Evolutionary conservation across 2,329 filamentous ascomycete genomes (phyloP).

Genomic region (Blastomyces percursus): DNA sequence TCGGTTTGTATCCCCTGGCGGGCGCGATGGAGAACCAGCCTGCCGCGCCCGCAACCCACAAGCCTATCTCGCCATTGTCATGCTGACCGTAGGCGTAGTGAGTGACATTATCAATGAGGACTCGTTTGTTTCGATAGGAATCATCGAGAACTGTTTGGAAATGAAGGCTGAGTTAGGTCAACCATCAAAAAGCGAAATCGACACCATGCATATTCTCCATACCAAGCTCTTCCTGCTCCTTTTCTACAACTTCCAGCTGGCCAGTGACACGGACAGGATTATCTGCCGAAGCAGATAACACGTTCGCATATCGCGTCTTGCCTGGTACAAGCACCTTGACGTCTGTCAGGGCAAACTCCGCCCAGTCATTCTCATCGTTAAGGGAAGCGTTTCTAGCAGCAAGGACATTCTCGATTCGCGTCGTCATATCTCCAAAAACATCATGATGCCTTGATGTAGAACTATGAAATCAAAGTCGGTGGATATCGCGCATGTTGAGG

Average conservation of each 20-base stretch:
- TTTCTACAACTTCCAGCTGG: slow-evolving; percentile 36
- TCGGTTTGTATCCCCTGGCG: slow-evolving; percentile 40
- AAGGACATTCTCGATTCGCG: slow-evolving; percentile 38
- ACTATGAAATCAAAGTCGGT: neutral
- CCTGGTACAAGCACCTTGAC: slow-evolving; percentile 42
- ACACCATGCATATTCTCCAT: slow-evolving; percentile 11
- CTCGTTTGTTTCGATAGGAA: slow-evolving; percentile 31
- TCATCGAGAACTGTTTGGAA: slow-evolving; percentile 27
- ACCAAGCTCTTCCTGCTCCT: slow-evolving; percentile 35
- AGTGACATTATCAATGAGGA: slow-evolving; percentile 40
- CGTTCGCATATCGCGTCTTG: slow-evolving; percentile 41
- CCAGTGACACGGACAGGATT: slow-evolving; percentile 47
- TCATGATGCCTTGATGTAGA: slow-evolving; percentile 22
- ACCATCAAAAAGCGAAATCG: neutral
- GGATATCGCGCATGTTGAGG: slow-evolving; percentile 5
- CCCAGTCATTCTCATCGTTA: slow-evolving; percentile 46
- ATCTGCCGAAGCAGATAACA: slow-evolving; percentile 45
- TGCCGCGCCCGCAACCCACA: slow-evolving; percentile 52
- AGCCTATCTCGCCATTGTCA: slow-evolving; percentile 44
- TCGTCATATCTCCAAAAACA: slow-evolving; percentile 31
- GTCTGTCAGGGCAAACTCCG: slow-evolving; percentile 47
- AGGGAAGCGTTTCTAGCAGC: slow-evolving; percentile 35
- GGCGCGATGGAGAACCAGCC: slow-evolving; percentile 53
- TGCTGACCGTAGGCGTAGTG: slow-evolving; percentile 42
- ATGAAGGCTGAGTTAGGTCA: slow-evolving; percentile 4